Conservation (phyloP, 257 asterid genomes). For the Salvia rosmarinus region DNA sequence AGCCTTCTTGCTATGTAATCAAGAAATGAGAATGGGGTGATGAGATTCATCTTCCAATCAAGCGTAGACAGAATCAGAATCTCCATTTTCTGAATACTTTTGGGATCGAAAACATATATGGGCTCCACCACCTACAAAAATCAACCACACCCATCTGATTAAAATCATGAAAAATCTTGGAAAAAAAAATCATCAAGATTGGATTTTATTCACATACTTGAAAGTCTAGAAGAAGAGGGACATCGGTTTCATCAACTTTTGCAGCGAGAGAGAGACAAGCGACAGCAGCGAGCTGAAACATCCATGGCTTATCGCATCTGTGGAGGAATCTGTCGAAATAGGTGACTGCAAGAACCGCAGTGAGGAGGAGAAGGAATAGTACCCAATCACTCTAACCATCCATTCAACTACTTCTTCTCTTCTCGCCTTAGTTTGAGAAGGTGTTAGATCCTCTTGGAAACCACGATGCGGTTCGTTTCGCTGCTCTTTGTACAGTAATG, state of each 20-base stretch:
- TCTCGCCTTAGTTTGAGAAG: conserved; percentile 35
- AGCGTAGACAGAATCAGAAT: conserved; percentile 59
- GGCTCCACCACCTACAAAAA: conserved; percentile 54
- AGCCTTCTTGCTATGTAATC: conserved; percentile 55
- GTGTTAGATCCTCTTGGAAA: background rate
- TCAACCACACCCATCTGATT: conserved; percentile 18
- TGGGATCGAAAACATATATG: conserved; percentile 60
- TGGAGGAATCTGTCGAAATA: conserved; percentile 65
- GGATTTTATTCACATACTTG: conserved; percentile 55
- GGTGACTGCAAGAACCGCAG: conserved; percentile 78
- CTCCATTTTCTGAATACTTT: conserved; percentile 69
- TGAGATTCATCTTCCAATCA: conserved; percentile 69
- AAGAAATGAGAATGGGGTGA: conserved; percentile 61
- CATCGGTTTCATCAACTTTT: conserved; percentile 75
- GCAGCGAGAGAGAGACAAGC: conserved; percentile 88
- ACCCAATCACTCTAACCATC: conserved; percentile 54
- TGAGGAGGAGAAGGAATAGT: conserved; percentile 68
- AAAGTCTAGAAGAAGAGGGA: conserved; percentile 72
- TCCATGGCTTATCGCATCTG: conserved; percentile 63
- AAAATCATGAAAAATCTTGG: background rate
- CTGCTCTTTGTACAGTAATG: conserved; percentile 54
- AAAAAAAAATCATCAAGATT: background rate
- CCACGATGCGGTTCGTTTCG: conserved; percentile 31
- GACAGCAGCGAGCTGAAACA: conserved; percentile 74
- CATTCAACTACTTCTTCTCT: conserved; percentile 65